These are phyloP conservation scores for Mrakiaceae sp. DNA, from an alignment of 1,284 basidiomycete species.

Conservation along the genomic window DNA sequence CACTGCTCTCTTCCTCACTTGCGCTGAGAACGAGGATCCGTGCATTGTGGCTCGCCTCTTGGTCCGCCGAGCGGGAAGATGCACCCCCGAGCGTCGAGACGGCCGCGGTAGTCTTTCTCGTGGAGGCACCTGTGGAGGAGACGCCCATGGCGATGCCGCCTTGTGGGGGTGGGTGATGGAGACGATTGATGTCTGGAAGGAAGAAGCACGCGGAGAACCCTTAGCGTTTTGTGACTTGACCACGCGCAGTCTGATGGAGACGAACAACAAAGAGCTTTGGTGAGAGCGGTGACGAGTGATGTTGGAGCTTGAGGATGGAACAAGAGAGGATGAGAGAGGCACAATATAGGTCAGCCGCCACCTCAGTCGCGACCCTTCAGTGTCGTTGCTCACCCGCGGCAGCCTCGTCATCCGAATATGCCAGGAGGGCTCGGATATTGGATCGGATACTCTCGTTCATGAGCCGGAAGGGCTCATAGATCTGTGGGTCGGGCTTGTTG, in stretches of 20 bases:
- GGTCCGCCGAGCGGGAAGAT: slow-evolving; percentile 16
- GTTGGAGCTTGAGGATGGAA: slow-evolving; percentile 37
- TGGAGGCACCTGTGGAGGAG: slow-evolving; percentile 13
- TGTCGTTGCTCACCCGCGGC: slow-evolving; percentile 28
- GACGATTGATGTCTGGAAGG: slow-evolving; percentile 66
- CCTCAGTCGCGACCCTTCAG: slow-evolving; percentile 16
- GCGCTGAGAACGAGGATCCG: slow-evolving; percentile 85
- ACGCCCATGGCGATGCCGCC: slow-evolving; percentile 21
- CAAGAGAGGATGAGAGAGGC: background rate
- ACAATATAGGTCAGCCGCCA: background rate
- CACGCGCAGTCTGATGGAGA: background rate
- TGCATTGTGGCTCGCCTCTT: slow-evolving; percentile 49
- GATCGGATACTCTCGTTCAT: slow-evolving; percentile 52
- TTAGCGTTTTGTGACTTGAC: background rate
- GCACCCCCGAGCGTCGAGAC: slow-evolving; percentile 20
- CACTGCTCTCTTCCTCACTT: slow-evolving; percentile 37
- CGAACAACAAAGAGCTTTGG: slow-evolving; percentile 77
- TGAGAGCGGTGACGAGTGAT: slow-evolving; percentile 71
- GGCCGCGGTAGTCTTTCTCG: slow-evolving; percentile 7
- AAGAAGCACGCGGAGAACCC: slow-evolving; percentile 5
- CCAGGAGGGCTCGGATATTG: slow-evolving; percentile 52
- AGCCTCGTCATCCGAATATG: slow-evolving; percentile 42
- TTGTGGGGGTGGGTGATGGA: slow-evolving; percentile 40
- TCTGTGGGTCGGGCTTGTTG: slow-evolving; percentile 49
- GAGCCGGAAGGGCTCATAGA: slow-evolving; percentile 61